Conservation (phyloP, 179 eudicot genomes). For the Beta macrorhiza region DNA sequence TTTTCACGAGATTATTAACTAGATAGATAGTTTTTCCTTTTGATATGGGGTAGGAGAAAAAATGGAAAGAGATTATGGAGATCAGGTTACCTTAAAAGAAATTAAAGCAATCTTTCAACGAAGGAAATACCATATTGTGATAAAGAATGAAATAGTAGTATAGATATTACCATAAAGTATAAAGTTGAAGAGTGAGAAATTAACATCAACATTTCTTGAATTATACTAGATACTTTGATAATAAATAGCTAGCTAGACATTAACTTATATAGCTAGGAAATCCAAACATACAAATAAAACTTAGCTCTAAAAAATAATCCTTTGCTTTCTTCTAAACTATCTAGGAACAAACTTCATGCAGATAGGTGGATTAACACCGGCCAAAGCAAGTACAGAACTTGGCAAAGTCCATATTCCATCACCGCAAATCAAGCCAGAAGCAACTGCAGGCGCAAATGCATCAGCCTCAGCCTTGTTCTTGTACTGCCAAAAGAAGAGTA, state of each 20-base stretch:
- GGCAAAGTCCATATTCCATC: conserved; percentile 89
- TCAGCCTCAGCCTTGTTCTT: conserved; percentile 58
- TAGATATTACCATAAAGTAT: too few relatives aligned
- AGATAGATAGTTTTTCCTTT: too few relatives aligned
- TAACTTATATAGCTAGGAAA: not conserved
- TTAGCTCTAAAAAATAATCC: not conserved
- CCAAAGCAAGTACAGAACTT: conserved; percentile 63
- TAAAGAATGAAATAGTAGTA: too few relatives aligned
- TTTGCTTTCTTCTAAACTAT: not conserved
- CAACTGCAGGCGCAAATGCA: conserved; percentile 73
- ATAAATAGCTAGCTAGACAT: not conserved
- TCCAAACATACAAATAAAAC: not conserved
- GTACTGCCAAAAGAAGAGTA: conserved; percentile 57
- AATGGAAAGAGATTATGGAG: too few relatives aligned
- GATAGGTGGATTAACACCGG: conserved; percentile 65
- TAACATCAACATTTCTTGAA: not conserved
- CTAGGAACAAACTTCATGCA: conserved; percentile 60
- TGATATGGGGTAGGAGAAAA: too few relatives aligned
- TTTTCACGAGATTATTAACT: too few relatives aligned
- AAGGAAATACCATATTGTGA: too few relatives aligned
- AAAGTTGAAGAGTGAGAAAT: not conserved
- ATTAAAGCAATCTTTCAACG: not conserved
- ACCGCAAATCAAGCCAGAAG: conserved; percentile 86
- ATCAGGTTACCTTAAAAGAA: not conserved
- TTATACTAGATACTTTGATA: not conserved